These are phyloP conservation scores for Paralagenidium karlingii DNA, from an alignment of 352 stramenopile species.

Conservation along the genomic window DNA sequence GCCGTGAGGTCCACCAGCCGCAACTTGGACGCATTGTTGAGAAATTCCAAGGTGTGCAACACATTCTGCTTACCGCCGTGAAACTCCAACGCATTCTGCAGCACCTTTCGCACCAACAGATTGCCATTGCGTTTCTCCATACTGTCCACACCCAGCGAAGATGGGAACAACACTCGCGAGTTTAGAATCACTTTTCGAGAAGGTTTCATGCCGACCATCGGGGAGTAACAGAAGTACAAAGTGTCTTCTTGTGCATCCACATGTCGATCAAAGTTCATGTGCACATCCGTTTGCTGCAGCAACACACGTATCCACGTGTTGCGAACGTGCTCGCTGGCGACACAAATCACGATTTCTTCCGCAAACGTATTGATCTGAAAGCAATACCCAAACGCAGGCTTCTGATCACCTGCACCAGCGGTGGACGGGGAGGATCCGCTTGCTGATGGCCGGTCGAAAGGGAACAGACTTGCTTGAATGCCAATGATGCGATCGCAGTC, in stretches of 20 bases:
- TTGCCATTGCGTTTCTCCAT: constrained; percentile 2
- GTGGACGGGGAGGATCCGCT: background rate
- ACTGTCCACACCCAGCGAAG: background rate
- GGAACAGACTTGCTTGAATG: constrained; percentile 19
- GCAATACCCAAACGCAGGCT: constrained; percentile 20
- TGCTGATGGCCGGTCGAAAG: background rate
- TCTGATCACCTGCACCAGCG: background rate
- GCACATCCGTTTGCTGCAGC: constrained; percentile 16
- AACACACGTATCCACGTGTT: constrained; percentile 55
- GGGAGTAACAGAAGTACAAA: constrained; percentile 26
- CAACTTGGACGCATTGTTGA: constrained; percentile 48
- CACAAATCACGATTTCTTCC: constrained; percentile 63
- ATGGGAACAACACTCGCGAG: constrained; percentile 39
- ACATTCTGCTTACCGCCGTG: constrained; percentile 1
- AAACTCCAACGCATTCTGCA: constrained; percentile 17
- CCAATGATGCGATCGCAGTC: constrained; percentile 29
- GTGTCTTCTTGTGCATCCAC: constrained; percentile 11
- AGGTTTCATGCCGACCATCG: constrained; percentile 20
- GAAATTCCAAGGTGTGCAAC: constrained; percentile 25
- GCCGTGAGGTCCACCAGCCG: constrained; percentile 33
- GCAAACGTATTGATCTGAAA: constrained; percentile 62
- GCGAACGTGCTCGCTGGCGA: constrained; percentile 38
- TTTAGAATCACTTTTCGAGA: constrained; percentile 47
- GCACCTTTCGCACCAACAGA: constrained; percentile 12
- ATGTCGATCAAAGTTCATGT: constrained; percentile 33